Conservation (phyloP, 345 rosid genomes). For the Capsella bursapastoris region DNA sequence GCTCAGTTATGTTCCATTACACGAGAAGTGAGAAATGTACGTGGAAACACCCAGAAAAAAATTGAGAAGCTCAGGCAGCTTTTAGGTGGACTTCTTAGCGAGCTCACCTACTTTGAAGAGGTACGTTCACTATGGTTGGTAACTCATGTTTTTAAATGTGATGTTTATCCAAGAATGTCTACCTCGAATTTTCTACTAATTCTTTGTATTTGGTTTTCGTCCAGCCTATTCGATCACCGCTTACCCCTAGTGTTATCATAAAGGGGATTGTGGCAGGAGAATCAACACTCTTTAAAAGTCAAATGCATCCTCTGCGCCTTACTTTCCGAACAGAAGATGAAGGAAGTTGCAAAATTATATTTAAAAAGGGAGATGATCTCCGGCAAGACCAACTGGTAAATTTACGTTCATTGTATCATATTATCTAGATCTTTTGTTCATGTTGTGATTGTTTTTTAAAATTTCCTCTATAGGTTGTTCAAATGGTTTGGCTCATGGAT, state of each 20-base stretch:
- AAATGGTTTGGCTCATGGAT: conserved; percentile 99
- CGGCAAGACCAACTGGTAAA: conserved; percentile 97
- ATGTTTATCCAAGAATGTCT: conserved; percentile 45
- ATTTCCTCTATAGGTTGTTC: conserved; percentile 66
- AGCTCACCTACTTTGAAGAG: conserved; percentile 97
- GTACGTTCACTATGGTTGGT: conserved; percentile 49
- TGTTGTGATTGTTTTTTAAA: not conserved
- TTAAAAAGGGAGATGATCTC: conserved; percentile 98
- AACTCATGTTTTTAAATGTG: conserved; percentile 52
- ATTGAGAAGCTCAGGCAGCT: conserved; percentile 98
- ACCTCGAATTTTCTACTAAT: conserved; percentile 24
- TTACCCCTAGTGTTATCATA: conserved; percentile 78
- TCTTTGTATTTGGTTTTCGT: conserved; percentile 37
- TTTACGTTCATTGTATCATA: conserved; percentile 2
- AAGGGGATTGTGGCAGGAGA: conserved; percentile 91
- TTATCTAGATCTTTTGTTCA: not conserved
- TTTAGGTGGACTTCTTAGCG: conserved; percentile 93
- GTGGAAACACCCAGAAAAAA: conserved; percentile 98
- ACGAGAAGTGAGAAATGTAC: conserved; percentile 91
- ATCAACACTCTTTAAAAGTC: conserved; percentile 95
- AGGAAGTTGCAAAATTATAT: conserved; percentile 81
- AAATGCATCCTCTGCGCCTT: conserved; percentile 85
- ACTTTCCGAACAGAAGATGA: conserved; percentile 80
- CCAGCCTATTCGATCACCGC: conserved; percentile 93
- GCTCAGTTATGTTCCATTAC: conserved; percentile 91